These are phyloP conservation scores for Rubia balearica DNA, from an alignment of 305 asterid genomes.

Conservation along the genomic window DNA sequence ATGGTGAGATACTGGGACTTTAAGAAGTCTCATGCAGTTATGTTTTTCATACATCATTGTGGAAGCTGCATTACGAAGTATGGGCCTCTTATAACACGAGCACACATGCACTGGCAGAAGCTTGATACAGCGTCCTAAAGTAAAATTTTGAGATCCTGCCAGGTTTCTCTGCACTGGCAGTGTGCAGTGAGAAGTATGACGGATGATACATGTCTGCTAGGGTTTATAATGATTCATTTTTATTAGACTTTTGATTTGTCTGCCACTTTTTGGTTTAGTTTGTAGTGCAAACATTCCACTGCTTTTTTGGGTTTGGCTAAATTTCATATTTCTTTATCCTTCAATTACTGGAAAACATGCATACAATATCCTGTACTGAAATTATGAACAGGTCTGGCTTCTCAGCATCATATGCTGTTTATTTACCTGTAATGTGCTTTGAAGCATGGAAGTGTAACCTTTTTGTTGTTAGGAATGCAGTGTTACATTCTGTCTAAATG, in stretches of 20 bases:
- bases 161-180: slow-evolving; percentile 99
- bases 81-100: slow-evolving; percentile 7
- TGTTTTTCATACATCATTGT: not conserved
- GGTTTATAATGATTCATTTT: not conserved
- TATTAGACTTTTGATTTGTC: not conserved
- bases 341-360: not conserved
- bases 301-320: not conserved
- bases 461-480: not conserved
- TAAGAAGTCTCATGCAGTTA: not conserved
- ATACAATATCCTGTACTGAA: not conserved
- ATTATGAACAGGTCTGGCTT: slow-evolving; percentile 1
- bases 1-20: not conserved
- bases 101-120: slow-evolving; percentile 37
- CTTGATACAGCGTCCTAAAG: slow-evolving; percentile 67
- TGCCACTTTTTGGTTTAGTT: not conserved
- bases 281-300: not conserved
- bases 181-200: slow-evolving; percentile 99
- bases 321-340: not conserved
- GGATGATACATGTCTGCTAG: slow-evolving; percentile 50
- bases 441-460: not conserved
- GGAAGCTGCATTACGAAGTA: slow-evolving; percentile 53
- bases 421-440: not conserved
- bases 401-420: not conserved
- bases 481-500: not conserved
- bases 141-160: slow-evolving; percentile 66